Evolutionary conservation across 2,329 filamentous ascomycete species (phyloP), one percentile per base, ranked within the genome.

Genomic region (Monosporascus sp.): DNA sequence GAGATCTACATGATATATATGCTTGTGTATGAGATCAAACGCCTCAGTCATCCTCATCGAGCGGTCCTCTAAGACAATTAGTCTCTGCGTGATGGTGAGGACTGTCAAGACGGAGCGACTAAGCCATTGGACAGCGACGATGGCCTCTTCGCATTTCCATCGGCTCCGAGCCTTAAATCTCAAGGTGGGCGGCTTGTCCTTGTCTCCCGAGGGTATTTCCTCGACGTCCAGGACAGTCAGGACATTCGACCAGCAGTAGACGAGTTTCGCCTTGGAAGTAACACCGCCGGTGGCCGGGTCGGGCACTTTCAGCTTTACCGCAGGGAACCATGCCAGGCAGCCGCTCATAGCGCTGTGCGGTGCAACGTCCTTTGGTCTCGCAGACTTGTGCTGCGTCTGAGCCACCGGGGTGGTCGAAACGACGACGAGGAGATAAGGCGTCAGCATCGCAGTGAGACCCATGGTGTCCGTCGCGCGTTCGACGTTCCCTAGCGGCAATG

Each of bases 201-300:
- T 85, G 60, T 90, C 85, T 15, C 84, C 80, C 0, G 80, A 72
- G 20, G 80, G 79, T 14, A 86, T 76, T 61, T 94, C 88, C 50
- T 93, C 86, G 11, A 97, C 84, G 58, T 99, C 94, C 24, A 99
- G 74, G 5, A 99, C 86, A 0, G 92, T 97, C 59, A 99, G 74
- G n/a, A 97, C 85, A 64, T 97, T 97, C 2, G 94, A 97, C 94
- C 94, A 99, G 70, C 92, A 97, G 73, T 99, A 99, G 0, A 90
- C 93, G 18, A 99, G 80, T 70, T 99, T 97, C 38, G 87, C 88
- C 65, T 86, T 87, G 18, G 89, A 92, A 9, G 86, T 78, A 7
- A 85, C 81, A 62, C 85, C 87, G 5, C 83, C 85, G 0, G 82
- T 83, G 47, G 81, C 78, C 2, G 82, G 75, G 57, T 90, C 86